Conservation (phyloP, 306 rosid genomes). For the Mimosa bimucronata region DNA sequence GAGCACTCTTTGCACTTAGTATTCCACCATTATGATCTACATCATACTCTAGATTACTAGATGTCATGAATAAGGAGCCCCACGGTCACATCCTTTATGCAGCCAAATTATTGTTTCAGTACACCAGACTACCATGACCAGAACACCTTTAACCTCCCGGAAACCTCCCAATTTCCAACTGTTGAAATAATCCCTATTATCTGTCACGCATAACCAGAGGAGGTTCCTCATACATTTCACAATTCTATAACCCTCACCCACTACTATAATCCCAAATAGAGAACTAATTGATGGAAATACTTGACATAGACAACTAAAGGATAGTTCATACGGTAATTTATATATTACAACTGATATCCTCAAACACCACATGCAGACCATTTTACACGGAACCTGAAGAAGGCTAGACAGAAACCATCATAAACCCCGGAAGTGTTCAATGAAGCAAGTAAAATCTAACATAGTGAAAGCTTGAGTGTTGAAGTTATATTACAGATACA, state of each 20-base stretch:
- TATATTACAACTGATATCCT: neutral
- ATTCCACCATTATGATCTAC: neutral
- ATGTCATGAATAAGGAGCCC: neutral
- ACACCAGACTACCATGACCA: neutral
- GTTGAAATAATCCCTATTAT: neutral
- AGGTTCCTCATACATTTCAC: constrained; percentile 1
- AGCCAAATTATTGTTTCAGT: neutral
- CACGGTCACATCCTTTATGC: neutral
- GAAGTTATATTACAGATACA: neutral
- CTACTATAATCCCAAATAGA: neutral
- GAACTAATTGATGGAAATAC: neutral
- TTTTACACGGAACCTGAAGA: neutral
- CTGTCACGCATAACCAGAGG: neutral
- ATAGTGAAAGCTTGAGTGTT: neutral
- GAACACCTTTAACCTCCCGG: neutral
- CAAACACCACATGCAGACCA: neutral
- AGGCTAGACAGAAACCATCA: constrained; percentile 6
- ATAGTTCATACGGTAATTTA: neutral
- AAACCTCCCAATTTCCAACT: neutral
- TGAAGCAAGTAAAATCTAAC: neutral
- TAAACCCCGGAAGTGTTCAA: neutral
- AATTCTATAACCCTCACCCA: neutral
- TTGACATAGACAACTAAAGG: neutral
- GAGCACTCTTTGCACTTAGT: neutral
- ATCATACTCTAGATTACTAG: neutral